Conservation (phyloP, 2,329 filamentous ascomycete genomes). For the Penicillium olsonii region DNA sequence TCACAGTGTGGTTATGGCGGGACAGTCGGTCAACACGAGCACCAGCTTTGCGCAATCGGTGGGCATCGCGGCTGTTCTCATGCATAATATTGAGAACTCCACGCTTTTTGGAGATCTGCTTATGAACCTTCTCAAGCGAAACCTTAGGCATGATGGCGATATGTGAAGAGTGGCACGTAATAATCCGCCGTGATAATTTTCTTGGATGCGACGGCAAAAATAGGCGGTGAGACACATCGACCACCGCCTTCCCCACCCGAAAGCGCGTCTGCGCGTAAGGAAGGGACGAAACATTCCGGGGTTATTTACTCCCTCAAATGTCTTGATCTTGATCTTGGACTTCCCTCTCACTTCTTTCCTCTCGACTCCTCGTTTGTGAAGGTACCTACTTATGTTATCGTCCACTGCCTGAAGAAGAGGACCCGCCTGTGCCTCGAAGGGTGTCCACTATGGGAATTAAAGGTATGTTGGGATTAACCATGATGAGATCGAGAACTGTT, state of each 20-base stretch:
- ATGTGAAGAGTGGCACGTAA: slow-evolving; percentile 4
- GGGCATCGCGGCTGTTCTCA: slow-evolving; percentile 83
- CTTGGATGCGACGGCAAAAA: slow-evolving; percentile 35
- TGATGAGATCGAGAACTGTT: background rate
- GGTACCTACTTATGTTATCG: slow-evolving; percentile 20
- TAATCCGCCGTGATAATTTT: slow-evolving; percentile 21
- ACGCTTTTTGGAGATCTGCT: slow-evolving; percentile 87
- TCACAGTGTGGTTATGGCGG: slow-evolving; percentile 67
- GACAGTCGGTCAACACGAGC: slow-evolving; percentile 80
- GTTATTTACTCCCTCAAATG: slow-evolving; percentile 18
- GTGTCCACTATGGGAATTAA: slow-evolving; percentile 48
- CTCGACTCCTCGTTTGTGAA: slow-evolving; percentile 6
- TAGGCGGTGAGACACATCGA: slow-evolving; percentile 27
- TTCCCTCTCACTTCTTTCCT: slow-evolving; percentile 8
- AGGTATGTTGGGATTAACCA: slow-evolving; percentile 31
- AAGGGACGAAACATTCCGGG: slow-evolving; percentile 34
- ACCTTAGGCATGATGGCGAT: slow-evolving; percentile 64
- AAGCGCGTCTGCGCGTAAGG: slow-evolving; percentile 38
- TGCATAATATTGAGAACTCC: slow-evolving; percentile 74
- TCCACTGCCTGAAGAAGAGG: slow-evolving; percentile 30
- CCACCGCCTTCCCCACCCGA: slow-evolving; percentile 23
- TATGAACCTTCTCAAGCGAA: slow-evolving; percentile 77
- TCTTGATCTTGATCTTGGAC: slow-evolving; percentile 6
- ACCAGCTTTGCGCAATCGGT: slow-evolving; percentile 75
- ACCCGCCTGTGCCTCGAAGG: slow-evolving; percentile 28